Evolutionary conservation across 2,329 filamentous ascomycete species (phyloP), one percentile per base, ranked within the genome.

Genomic region (Monilinia fructicola): DNA sequence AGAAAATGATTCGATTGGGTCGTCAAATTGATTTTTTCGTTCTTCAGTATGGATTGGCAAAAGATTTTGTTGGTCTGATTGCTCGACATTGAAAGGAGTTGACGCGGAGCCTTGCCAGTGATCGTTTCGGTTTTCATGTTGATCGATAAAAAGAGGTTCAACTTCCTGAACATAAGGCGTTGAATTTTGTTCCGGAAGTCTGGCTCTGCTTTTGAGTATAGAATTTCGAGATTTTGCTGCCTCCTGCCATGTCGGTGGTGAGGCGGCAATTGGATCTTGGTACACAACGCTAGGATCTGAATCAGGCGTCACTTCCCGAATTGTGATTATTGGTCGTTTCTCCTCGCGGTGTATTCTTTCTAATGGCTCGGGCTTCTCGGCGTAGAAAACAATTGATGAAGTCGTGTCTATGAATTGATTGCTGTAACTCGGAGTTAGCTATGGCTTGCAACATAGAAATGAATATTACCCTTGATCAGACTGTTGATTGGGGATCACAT

Each of bases 1-100:
- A 35, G 38, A 69, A 69, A 23, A 54, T n/a, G 11, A 54, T 12
- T 40, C 44, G 16, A 42, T 16, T 16, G 28, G 54, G 6, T 14
- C 40, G 35, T 53, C 42, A 64, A 67, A 64, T 58, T 58, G 66
- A 28, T 64, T 53, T 48, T 56, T 67, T 59, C 52, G 66, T 21
- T 66, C 42, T 40, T 62, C 56, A 48, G 59, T 46, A 42, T 42
- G 40, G 16, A 4, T 42, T 12, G 5, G 40, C 14, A 42, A 42
- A 16, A 16, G 40, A 16, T 31, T 40, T 28, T 54, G 31, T 18
- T 56, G 54, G 26, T 59, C 54, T 31, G 28, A n/a, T 26, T 65
- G 31, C 3, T 44, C 28, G 3, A 10, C 7, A 12, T 18, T 48
- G 3, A 35, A 11, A 31, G 53, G 23, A 21, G 18, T n/a, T 21